These are phyloP conservation scores for Daldinia vernicosa DNA, from an alignment of 495 filamentous ascomycete species.

Conservation along the genomic window DNA sequence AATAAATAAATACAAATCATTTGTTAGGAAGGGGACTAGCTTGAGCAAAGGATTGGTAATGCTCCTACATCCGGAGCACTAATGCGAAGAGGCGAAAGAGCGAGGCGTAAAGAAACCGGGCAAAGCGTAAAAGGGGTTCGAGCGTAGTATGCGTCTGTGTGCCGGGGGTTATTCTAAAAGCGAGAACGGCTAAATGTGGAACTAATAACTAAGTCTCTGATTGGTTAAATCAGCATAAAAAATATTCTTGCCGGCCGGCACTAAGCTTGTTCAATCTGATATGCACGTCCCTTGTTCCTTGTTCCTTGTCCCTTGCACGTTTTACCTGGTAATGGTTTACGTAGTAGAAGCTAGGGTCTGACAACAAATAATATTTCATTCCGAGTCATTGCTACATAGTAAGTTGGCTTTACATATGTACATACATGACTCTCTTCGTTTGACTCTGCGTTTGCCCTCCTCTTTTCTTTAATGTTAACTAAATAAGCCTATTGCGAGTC, in stretches of 20 bases:
- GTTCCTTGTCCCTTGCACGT: neutral
- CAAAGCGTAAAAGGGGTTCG: neutral
- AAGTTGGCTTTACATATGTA: neutral
- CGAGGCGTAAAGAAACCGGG: constrained; percentile 8
- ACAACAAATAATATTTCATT: neutral
- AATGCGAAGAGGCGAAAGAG: constrained; percentile 25
- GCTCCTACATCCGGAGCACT: constrained; percentile 30
- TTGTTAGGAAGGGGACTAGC: neutral
- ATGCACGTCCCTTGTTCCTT: neutral
- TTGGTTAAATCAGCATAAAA: constrained; percentile 7
- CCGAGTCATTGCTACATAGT: neutral
- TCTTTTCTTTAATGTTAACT: neutral
- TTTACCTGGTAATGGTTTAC: neutral
- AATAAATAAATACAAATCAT: neutral
- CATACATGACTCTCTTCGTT: neutral
- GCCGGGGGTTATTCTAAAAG: constrained; percentile 30
- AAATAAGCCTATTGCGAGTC: neutral
- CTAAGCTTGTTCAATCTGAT: neutral
- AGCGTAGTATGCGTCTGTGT: neutral
- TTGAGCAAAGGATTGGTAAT: constrained; percentile 21
- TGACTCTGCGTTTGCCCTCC: neutral
- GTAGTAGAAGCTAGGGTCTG: neutral
- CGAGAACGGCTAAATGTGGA: constrained; percentile 35
- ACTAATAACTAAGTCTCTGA: constrained; percentile 5
- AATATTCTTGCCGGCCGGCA: neutral